These are phyloP conservation scores for Phaeosphaeriaceae sp. DNA, from an alignment of 2,329 filamentous ascomycete species.

Conservation along the genomic window DNA sequence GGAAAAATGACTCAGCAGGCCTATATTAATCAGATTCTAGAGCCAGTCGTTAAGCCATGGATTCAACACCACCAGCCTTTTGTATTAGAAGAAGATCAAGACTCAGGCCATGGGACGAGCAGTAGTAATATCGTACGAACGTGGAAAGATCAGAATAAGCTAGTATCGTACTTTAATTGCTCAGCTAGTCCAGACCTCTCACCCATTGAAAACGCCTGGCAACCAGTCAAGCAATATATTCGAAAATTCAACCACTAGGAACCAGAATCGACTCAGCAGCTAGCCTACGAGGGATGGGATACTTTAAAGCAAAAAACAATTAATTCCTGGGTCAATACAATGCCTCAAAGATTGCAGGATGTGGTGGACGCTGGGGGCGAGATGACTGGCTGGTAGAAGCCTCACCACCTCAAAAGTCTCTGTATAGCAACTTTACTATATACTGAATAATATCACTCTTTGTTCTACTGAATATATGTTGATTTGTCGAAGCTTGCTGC, in stretches of 20 bases:
- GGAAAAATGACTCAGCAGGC: conserved; percentile 9
- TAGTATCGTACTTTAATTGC: conserved; percentile 16
- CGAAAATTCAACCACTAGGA: conserved; percentile 9
- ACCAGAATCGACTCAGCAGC: conserved; percentile 2
- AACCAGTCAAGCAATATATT: conserved; percentile 11
- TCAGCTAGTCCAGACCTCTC: conserved; percentile 9
- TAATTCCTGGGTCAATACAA: conserved; percentile 5
- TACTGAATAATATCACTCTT: too few relatives aligned
- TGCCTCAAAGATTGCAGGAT: conserved; percentile 4
- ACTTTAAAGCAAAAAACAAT: conserved; percentile 2
- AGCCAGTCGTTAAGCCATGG: conserved; percentile 13
- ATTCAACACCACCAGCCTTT: background rate
- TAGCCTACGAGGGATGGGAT: conserved; percentile 5
- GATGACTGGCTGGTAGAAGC: conserved; percentile 9
- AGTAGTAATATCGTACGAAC: conserved; percentile 9
- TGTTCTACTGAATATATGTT: too few relatives aligned
- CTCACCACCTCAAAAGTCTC: too few relatives aligned
- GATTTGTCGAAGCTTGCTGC: too few relatives aligned
- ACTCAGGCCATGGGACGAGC: conserved; percentile 7
- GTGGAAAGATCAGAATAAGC: conserved; percentile 8
- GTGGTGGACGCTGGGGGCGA: conserved; percentile 2
- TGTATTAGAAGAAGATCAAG: conserved; percentile 15
- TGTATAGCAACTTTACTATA: too few relatives aligned
- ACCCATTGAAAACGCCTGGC: conserved; percentile 17
- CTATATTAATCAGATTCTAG: conserved; percentile 11